Evolutionary conservation across 2,329 filamentous ascomycete genomes (phyloP), one percentile per base, ranked within the genome.

Genomic region (Penicillium sp.): DNA sequence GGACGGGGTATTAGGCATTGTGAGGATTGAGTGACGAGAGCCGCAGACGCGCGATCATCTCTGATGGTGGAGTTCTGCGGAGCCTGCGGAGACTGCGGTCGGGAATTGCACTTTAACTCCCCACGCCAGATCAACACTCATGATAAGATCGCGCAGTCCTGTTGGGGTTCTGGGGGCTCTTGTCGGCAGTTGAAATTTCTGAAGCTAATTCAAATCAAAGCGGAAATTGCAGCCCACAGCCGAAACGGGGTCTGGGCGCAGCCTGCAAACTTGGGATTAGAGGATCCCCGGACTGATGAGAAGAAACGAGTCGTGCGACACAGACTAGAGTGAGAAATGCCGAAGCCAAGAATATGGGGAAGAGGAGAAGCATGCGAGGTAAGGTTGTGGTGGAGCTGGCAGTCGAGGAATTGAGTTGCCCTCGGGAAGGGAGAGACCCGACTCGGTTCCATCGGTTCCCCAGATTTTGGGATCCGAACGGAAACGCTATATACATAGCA

Each of bases 1-100:
- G 42, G 67, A 64, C 50, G 66, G 55, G 44, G 65, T 59, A 51
- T 70, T 71, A 62, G 71, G 67, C 71, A 74, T 74, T 56, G 54
- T 65, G 56, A 60, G 55, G 51, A 62, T 61, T 55, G 58, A 61
- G 55, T 45, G 60, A 58, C 52, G 51, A 64, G 57, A 53, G 52
- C 58, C 61, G 59, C 62, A 63, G 55, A 57, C 43, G 51, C 60
- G 60, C 65, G 64, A 69, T 64, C 68, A 71, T 70, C 56, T 68
- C 68, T 61, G 60, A 47, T 34, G 58, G 59, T 53, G 57, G 57
- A 55, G 50, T 55, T 60, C 49, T 62, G 59, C 58, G 53, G 60
- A 57, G 62, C 58, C 36, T 47, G 57, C 53, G 53, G 60, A 57
- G 62, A 59, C 36, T 47, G 57, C 53, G 60, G 57, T 65, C 58